Percentiles rank a stretch among this genome's conserved stretches.
phyloP scores from a whole-genome alignment of 2,329 filamentous ascomycete genomes.

The Pyricularia pennisetigena region DNA sequence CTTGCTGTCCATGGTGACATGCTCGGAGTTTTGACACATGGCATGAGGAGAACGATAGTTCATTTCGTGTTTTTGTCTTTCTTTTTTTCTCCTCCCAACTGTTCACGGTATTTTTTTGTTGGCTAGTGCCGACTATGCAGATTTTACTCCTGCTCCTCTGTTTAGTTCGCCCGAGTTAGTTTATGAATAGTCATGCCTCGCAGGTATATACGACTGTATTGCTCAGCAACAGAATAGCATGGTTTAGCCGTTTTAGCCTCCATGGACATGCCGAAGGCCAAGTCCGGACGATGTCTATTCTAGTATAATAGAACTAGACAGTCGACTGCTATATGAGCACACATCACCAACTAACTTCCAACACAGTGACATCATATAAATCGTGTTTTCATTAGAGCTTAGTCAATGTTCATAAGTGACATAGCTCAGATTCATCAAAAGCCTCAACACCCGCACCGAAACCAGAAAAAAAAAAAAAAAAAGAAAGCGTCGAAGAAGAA shows the following conservation, averaged over 20 bases:
- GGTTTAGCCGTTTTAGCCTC: neutral
- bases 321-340: too few relatives aligned
- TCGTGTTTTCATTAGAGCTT: conserved; percentile 5
- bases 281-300: too few relatives aligned
- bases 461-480: neutral
- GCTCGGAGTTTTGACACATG: neutral
- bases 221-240: neutral
- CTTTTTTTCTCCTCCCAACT: too few relatives aligned
- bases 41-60: neutral
- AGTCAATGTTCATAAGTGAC: conserved; percentile 4
- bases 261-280: neutral
- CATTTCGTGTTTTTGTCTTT: too few relatives aligned
- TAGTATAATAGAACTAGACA: neutral
- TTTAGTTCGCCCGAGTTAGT: neutral
- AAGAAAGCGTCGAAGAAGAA: neutral
- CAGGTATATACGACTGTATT: neutral
- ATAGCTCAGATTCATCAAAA: neutral
- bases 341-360: neutral
- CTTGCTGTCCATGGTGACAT: neutral
- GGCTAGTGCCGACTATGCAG: neutral
- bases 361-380: neutral
- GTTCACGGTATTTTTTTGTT: neutral
- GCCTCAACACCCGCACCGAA: neutral
- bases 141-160: neutral
- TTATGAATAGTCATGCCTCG: neutral